Base-by-base conservation (phyloP, 306 rosid genomes). In the Betula pendula region DNA sequence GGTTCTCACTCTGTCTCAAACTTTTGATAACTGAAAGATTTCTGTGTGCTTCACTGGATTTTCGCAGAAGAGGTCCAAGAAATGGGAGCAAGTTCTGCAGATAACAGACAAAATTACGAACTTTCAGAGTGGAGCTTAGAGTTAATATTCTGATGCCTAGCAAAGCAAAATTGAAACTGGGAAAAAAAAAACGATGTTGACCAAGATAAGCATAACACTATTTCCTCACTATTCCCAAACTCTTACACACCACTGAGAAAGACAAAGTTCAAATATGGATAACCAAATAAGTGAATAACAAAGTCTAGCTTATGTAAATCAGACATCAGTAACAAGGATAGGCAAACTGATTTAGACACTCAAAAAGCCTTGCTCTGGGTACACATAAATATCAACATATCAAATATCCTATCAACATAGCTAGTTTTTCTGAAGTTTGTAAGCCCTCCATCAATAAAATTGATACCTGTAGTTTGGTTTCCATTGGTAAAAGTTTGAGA, bases 31-130 rank as follows among this genome's bases (percentile, higher is more conserved):
- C 99, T 8, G 89, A 89, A 74, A 76, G 90, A 75, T 92, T 92
- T 80, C 99, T 89, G 86, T 88, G 83, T 56, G 94, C 87, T 82
- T 92, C 98, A 86, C 97, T 86, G 73, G 98, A 96, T 87, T 96
- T 96, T 79, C 90, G 87, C 80, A 91, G 62, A 75, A 96, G 97
- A n/a, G 99, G 98, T 75, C 90, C 98, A 80, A 96, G 87, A 86
- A 96, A 96, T 59, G 95, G 92, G 79, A 88, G 91, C 86, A 96
- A 84, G 81, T 92, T 88, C 99, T 96, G 97, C 87, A 82, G 56
- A 86, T 65, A 72, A 78, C 74, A 81, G 16, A 74, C 42, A 72
- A 14, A 22, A 71, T 68, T 16, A 77, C 42, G 12, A 25, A 22
- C 24, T 70, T 77, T 78, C 71, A 87, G 73, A 29, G 19, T 35